Percentiles rank a stretch among this genome's conserved stretches.
These are phyloP conservation scores for Begonia peltatifolia DNA, from an alignment of 306 rosid genomes.

Conservation along the genomic window DNA sequence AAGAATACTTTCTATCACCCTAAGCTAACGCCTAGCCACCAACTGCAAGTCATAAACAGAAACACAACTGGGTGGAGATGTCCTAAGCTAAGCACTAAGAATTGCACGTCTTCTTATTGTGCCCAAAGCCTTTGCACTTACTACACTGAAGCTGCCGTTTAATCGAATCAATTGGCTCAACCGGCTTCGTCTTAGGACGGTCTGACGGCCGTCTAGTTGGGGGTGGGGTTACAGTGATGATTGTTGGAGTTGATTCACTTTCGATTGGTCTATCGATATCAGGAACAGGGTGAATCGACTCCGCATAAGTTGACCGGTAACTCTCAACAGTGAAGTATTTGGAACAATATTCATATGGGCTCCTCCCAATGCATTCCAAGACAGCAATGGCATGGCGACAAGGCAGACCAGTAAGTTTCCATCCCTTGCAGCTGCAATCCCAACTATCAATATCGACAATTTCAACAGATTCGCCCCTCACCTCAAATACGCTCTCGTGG, in stretches of 20 bases:
- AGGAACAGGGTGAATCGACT: constrained; percentile 71
- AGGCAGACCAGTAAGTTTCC: constrained; percentile 86
- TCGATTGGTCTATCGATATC: constrained; percentile 48
- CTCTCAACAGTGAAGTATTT: constrained; percentile 66
- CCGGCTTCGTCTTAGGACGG: constrained; percentile 70
- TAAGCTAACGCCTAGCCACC: constrained; percentile 1
- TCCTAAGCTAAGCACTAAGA: constrained; percentile 15
- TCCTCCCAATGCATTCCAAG: constrained; percentile 44
- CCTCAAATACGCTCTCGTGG: constrained; percentile 54
- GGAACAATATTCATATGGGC: constrained; percentile 72
- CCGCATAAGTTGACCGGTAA: constrained; percentile 51
- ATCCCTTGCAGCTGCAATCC: constrained; percentile 84
- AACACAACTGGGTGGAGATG: neutral
- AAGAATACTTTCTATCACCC: neutral
- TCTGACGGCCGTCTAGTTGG: constrained; percentile 92
- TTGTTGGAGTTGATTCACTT: constrained; percentile 20
- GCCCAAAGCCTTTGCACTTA: constrained; percentile 95
- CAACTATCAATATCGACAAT: constrained; percentile 64
- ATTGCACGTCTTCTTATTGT: constrained; percentile 85
- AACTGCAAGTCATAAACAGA: neutral
- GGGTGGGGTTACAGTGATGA: constrained; percentile 69
- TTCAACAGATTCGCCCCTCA: constrained; percentile 72
- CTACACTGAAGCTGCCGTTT: constrained; percentile 94
- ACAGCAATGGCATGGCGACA: constrained; percentile 92
- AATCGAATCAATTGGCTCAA: constrained; percentile 50